Evolutionary conservation across 257 asterid species (phyloP).

Genomic region (Leonotis leonurus): DNA sequence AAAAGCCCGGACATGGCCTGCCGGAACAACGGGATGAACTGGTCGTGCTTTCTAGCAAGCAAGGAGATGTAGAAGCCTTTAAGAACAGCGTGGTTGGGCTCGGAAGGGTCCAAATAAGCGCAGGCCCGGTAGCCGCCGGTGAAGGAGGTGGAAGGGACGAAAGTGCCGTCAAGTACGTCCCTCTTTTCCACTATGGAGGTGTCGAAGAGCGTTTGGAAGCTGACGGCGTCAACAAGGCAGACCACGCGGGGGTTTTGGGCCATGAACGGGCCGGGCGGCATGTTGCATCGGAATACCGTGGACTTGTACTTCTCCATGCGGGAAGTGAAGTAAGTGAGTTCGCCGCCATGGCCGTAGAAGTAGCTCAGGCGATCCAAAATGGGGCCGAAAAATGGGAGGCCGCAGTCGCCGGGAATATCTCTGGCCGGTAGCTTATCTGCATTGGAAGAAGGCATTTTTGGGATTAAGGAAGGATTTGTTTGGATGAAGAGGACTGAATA

Average conservation of each 20-base stretch:
- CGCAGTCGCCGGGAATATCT: slow-evolving; percentile 46
- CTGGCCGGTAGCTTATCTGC: slow-evolving; percentile 12
- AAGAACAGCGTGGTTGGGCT: slow-evolving; percentile 37
- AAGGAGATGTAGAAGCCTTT: slow-evolving; percentile 37
- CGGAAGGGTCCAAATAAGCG: slow-evolving; percentile 60
- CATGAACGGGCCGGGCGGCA: slow-evolving; percentile 64
- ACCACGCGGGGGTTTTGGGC: slow-evolving; percentile 34
- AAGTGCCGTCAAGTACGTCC: slow-evolving; percentile 72
- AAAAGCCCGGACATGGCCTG: slow-evolving; percentile 31
- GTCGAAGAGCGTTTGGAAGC: slow-evolving; percentile 68
- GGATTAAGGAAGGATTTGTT: too few species aligned
- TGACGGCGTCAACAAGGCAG: slow-evolving; percentile 59
- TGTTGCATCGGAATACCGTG: slow-evolving; percentile 50
- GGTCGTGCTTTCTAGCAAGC: slow-evolving; percentile 26
- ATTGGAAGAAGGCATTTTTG: background rate
- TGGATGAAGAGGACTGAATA: background rate
- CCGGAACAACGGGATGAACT: slow-evolving; percentile 40
- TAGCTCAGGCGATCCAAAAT: slow-evolving; percentile 37
- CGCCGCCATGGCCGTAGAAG: slow-evolving; percentile 50
- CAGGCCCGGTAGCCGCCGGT: slow-evolving; percentile 68
- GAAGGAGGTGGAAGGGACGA: slow-evolving; percentile 56
- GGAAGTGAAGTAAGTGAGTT: slow-evolving; percentile 32
- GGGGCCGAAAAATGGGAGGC: slow-evolving; percentile 46
- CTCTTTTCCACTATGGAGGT: slow-evolving; percentile 57
- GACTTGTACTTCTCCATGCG: slow-evolving; percentile 36